These are phyloP conservation scores for Aspergillus sp. DNA, from an alignment of 2,329 filamentous ascomycete species.

Conservation along the genomic window DNA sequence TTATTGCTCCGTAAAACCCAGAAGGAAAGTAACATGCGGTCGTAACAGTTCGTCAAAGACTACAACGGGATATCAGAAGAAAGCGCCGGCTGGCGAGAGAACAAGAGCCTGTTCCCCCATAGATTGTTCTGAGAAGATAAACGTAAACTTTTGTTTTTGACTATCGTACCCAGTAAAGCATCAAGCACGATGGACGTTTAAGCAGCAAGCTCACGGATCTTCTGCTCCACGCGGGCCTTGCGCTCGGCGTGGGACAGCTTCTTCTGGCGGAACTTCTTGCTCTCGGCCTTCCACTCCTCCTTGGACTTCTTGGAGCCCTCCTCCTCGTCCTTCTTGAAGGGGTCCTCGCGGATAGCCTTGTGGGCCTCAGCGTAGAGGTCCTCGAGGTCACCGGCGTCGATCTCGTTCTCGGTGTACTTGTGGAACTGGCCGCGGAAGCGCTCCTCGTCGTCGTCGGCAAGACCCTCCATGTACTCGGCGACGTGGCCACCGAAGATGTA, in stretches of 20 bases:
- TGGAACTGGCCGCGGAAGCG: conserved; percentile 98
- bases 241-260: conserved; percentile 86
- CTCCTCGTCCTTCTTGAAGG: conserved; percentile 84
- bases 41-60: conserved; percentile 17
- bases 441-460: conserved; percentile 99
- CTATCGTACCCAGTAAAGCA: conserved; percentile 23
- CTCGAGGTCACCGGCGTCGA: conserved; percentile 96
- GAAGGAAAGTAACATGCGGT: conserved; percentile 24
- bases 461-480: conserved; percentile 99
- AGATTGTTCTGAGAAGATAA: conserved; percentile 21
- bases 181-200: conserved; percentile 33
- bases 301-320: conserved; percentile 88
- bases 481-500: conserved; percentile 99
- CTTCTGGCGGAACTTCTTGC: conserved; percentile 76
- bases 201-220: conserved; percentile 74
- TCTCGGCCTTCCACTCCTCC: conserved; percentile 95
- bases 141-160: conserved; percentile 23
- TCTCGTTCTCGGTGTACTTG: conserved; percentile 94
- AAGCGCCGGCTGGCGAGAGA: conserved; percentile 23
- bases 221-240: conserved; percentile 78
- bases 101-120: conserved; percentile 23
- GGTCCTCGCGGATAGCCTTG: conserved; percentile 94
- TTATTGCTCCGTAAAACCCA: conserved; percentile 31
- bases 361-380: conserved; percentile 94
- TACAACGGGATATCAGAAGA: conserved; percentile 25